Evolutionary conservation across 148 eudicot genomes (phyloP), one percentile per base, ranked within the genome.

Genomic region (Spergularia bocconei): DNA sequence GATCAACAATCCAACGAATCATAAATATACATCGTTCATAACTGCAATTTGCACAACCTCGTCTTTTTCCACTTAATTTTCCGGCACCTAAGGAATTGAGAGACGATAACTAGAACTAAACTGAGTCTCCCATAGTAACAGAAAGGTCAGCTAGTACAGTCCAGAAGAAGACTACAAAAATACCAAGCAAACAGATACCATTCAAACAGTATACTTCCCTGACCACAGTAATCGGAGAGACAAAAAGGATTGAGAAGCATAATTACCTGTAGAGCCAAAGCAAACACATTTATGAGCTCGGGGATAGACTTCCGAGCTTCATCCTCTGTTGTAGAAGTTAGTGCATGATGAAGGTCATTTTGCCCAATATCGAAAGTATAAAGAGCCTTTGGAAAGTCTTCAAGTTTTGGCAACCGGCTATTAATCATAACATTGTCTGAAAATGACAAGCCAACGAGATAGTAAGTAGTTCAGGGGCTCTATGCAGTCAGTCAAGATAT

Each of bases 341-440:
- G 83, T 13, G 91, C 96, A 39, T 90, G 77, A 2, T 92, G 88
- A 17, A 94, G 75, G 80, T 94, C 97, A 61, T 91, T 92, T 70
- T 94, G 98, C 19, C 98, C 98, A 39, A 94, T 92, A 70, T 94
- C 98, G 9, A 94, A 85, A 8, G 93, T 85, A 78, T 92, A 95
- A 57, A 95, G 74, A 2, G 93, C 98, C 13, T 75, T 72, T 4
- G 92, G 82, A 76, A 95, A 92, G 74, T 83, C 80, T 25, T 84
- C 80, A 7, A 25, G 72, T 67, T 75, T 82, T 0, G 97, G 92
- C 65, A 89, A 62, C 44, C 86, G 79, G 55, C 38, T 29, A 69
- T 73, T 64, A 20, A 83, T 75, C 87, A 82, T 15, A 15, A 21
- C 47, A 54, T 74, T 29, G 61, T 74, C 74, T 74, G 67, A 67